phyloP scores from a whole-genome alignment of 2,329 filamentous ascomycete species.

The Ophiostoma angusticollis region DNA sequence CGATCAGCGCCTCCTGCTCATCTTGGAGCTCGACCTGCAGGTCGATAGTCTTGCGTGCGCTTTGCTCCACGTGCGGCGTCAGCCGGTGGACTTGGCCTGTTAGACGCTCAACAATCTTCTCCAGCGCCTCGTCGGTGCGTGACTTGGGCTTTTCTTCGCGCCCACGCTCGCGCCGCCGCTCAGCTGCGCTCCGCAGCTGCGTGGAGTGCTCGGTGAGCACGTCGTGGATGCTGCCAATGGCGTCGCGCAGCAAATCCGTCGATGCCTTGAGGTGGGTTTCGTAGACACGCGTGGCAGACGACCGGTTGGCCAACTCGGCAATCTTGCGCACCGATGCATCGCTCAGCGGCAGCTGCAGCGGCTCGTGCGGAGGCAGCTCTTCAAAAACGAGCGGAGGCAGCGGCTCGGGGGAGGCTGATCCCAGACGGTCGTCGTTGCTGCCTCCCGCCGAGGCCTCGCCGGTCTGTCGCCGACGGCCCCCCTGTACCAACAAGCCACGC shows the following conservation, averaged over 20 bases:
- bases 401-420: background rate
- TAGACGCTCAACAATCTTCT: slow-evolving; percentile 25
- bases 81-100: slow-evolving; percentile 27
- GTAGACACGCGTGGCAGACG: slow-evolving; percentile 29
- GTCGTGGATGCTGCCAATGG: slow-evolving; percentile 37
- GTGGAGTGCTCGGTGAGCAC: slow-evolving; percentile 23
- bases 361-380: slow-evolving; percentile 37
- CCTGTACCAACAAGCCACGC: slow-evolving; percentile 11
- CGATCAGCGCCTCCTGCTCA: slow-evolving; percentile 26
- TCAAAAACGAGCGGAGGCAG: slow-evolving; percentile 14
- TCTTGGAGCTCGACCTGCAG: slow-evolving; percentile 37
- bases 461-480: background rate
- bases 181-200: slow-evolving; percentile 20
- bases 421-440: background rate
- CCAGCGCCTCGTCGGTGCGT: slow-evolving; percentile 19
- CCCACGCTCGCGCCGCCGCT: slow-evolving; percentile 24
- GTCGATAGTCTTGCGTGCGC: slow-evolving; percentile 37
- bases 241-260: slow-evolving; percentile 28
- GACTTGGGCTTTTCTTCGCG: slow-evolving; percentile 12
- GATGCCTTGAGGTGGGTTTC: slow-evolving; percentile 34
- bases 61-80: slow-evolving; percentile 32
- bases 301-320: slow-evolving; percentile 29
- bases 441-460: background rate
- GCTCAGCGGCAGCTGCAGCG: slow-evolving; percentile 33
- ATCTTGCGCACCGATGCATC: slow-evolving; percentile 26